Base-by-base conservation (phyloP, 768 basidiomycete genomes). In the Mycena crocata region DNA sequence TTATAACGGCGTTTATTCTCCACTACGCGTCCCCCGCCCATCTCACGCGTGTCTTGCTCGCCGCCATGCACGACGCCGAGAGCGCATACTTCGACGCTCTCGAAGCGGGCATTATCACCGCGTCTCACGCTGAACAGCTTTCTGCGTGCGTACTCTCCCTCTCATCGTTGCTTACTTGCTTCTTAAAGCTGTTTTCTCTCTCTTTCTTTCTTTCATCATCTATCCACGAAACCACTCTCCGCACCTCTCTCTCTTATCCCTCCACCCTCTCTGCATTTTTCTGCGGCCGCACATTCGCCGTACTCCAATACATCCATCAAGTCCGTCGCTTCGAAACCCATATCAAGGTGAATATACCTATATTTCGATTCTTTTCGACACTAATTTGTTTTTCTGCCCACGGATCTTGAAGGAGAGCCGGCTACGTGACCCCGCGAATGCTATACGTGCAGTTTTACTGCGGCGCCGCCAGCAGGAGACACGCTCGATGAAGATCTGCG, bases 81-180 rank as follows among this genome's bases (percentile, higher is more conserved):
- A 62, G 26, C 24, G 15, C 40, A 3, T 62, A 62, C n/a, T 4
- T 52, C 50, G 40, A 32, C 9, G 60, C 50, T 23, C 3, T 62
- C 17, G 60, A 62, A 23, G 23, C n/a, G 10, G 50, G 60, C 23
- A 21, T 44, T 13, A 10, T 31, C 3, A 10, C 39, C 17, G 8
- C 1, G 5, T 51, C 31, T 7, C 39, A 52, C 39, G 49, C 24
- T 8, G 24, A 26, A 17, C 32, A 21, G 21, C 3, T 59, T n/a
- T 2, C 46, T 9, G 39, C 23, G 57, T 59, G 17, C 23, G 32
- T 26, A 9, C 26, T 28, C 44, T 10, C 10, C 30, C 30, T 7
- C 30, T 1, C 32, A 8, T 35, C 31, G 15, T 15, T 26, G 21
- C 30, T 23, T 19, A 1, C 2, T 21, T 31, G 15, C 28, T 46